Evolutionary conservation across 2,329 filamentous ascomycete species (phyloP).

Genomic region (Penicillium sp.): DNA sequence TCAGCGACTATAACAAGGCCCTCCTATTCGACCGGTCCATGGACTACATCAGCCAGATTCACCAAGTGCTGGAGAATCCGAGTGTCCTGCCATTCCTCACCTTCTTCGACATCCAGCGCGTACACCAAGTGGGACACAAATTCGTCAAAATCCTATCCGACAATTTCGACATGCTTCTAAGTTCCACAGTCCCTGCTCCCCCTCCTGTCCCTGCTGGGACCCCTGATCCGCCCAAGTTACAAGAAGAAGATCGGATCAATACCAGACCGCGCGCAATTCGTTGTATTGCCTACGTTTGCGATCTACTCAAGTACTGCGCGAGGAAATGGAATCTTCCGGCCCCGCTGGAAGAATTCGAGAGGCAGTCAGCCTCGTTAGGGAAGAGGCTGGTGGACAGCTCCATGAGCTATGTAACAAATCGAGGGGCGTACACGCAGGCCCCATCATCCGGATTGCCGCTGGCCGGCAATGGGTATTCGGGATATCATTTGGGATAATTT

Average conservation of each 20-base stretch:
- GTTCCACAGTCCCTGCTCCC: slow-evolving; percentile 25
- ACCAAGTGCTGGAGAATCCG: slow-evolving; percentile 59
- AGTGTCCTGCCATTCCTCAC: slow-evolving; percentile 66
- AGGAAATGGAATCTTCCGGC: slow-evolving; percentile 33
- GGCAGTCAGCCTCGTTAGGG: slow-evolving; percentile 25
- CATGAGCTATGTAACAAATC: slow-evolving; percentile 16
- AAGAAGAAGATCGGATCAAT: slow-evolving; percentile 31
- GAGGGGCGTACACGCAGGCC: slow-evolving; percentile 10
- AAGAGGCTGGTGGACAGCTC: slow-evolving; percentile 24
- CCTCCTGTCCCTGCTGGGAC: slow-evolving; percentile 29
- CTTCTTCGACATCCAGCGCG: slow-evolving; percentile 80
- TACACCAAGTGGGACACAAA: slow-evolving; percentile 63
- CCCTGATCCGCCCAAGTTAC: slow-evolving; percentile 30
- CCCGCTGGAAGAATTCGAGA: slow-evolving; percentile 32
- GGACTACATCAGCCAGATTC: slow-evolving; percentile 71
- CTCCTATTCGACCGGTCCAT: slow-evolving; percentile 83
- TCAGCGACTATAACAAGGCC: slow-evolving; percentile 69
- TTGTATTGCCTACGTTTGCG: slow-evolving; percentile 30
- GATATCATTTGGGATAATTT: slow-evolving; percentile 14
- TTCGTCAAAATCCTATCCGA: slow-evolving; percentile 54
- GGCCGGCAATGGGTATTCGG: slow-evolving; percentile 19
- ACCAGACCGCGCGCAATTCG: slow-evolving; percentile 31
- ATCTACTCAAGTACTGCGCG: slow-evolving; percentile 31
- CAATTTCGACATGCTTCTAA: slow-evolving; percentile 47
- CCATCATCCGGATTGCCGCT: slow-evolving; percentile 13